phyloP scores from a whole-genome alignment of 2,329 filamentous ascomycete species.

The Fusarium piperis region DNA sequence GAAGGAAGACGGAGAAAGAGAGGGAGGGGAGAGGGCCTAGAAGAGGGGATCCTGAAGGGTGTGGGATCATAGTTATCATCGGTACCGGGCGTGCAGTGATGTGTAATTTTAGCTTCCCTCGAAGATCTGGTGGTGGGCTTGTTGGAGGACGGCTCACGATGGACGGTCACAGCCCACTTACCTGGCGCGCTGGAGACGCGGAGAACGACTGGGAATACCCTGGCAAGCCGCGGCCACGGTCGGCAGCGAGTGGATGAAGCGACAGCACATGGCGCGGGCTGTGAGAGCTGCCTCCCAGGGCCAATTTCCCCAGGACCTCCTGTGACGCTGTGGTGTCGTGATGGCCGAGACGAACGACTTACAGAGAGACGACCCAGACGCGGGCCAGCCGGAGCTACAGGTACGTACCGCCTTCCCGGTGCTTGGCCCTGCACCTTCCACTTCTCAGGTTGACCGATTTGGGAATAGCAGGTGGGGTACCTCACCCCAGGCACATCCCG shows the following conservation, averaged over 20 bases:
- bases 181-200: constrained; percentile 32
- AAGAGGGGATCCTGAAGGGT: constrained; percentile 17
- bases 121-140: constrained; percentile 37
- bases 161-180: constrained; percentile 8
- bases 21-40: constrained; percentile 6
- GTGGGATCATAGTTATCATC: constrained; percentile 31
- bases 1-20: constrained; percentile 11
- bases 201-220: constrained; percentile 35
- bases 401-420: constrained; percentile 25
- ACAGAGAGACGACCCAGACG: constrained; percentile 24
- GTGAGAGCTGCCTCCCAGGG: constrained; percentile 30
- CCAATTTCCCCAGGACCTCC: constrained; percentile 40
- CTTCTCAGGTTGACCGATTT: constrained; percentile 25
- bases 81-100: constrained; percentile 16
- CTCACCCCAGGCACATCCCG: constrained; percentile 10
- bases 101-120: constrained; percentile 29
- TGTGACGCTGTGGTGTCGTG: constrained; percentile 41
- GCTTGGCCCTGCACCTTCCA: constrained; percentile 12
- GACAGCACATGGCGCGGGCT: constrained; percentile 34
- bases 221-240: constrained; percentile 19
- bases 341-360: constrained; percentile 37
- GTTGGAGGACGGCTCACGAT: constrained; percentile 1
- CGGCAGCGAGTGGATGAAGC: constrained; percentile 37
- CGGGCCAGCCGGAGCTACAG: constrained; percentile 20
- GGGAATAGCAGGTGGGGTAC: constrained; percentile 22